phyloP scores from a whole-genome alignment of 2,329 filamentous ascomycete species.

The Akanthomyces muscarius region DNA sequence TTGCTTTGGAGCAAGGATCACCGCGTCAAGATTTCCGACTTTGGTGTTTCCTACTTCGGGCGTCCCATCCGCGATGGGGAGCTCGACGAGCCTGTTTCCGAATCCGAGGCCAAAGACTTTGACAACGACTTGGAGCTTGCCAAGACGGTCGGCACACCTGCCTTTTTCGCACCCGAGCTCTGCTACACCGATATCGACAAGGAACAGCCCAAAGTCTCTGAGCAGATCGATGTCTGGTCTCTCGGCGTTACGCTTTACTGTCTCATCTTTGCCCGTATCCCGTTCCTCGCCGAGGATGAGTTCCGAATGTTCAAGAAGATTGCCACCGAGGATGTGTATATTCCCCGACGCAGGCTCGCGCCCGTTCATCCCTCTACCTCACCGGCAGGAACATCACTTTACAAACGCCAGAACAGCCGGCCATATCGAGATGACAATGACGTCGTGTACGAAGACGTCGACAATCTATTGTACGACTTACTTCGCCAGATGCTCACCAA shows the following conservation, averaged over 20 bases:
- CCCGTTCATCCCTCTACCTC: slow-evolving; percentile 62
- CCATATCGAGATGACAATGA: slow-evolving; percentile 74
- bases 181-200: slow-evolving; percentile 78
- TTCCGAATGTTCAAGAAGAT: slow-evolving; percentile 90
- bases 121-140: slow-evolving; percentile 95
- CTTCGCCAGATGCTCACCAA: slow-evolving; percentile 78
- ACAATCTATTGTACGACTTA: slow-evolving; percentile 74
- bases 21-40: slow-evolving; percentile 95
- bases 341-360: slow-evolving; percentile 76
- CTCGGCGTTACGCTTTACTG: slow-evolving; percentile 94
- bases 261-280: slow-evolving; percentile 87
- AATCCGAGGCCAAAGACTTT: slow-evolving; percentile 80
- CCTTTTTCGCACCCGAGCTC: slow-evolving; percentile 94
- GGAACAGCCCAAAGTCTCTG: slow-evolving; percentile 74
- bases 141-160: slow-evolving; percentile 95
- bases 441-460: slow-evolving; percentile 79
- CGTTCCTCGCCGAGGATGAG: slow-evolving; percentile 87
- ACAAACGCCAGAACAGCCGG: slow-evolving; percentile 54
- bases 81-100: slow-evolving; percentile 66
- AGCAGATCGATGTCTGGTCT: slow-evolving; percentile 96
- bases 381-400: slow-evolving; percentile 51
- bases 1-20: slow-evolving; percentile 81
- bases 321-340: slow-evolving; percentile 86
- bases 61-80: slow-evolving; percentile 81
- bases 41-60: slow-evolving; percentile 96